A percentile compares a stretch with the other conserved stretches of the same genome.
Evolutionary conservation across 306 rosid genomes (phyloP).

Genomic region (Medicago truncatula): MtrunA17r5.0-ANR NC_053043.1:47305501-47306000

Average conservation of each 20-base stretch:
- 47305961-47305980: neutral
- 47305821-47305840: neutral
- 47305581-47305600: too few relatives aligned
- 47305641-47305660: constrained; percentile 13
- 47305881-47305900: neutral
- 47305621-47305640: neutral
- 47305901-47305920: constrained; percentile 5
- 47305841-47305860: neutral
- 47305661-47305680: constrained; percentile 17
- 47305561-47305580: too few relatives aligned
- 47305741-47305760: constrained; percentile 25
- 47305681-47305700: neutral
- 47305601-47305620: too few relatives aligned
- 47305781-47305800: too few relatives aligned
- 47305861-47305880: constrained; percentile 20
- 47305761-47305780: neutral
- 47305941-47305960: constrained; percentile 2
- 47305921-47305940: neutral
- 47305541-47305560: too few relatives aligned
- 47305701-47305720: neutral
- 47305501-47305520: too few relatives aligned
- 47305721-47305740: too few relatives aligned
- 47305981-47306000: constrained; percentile 15
- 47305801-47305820: too few relatives aligned
- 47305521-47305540: too few relatives aligned